Conservation (phyloP, 805 yeast species). For the Lipomyces sp. region DNA sequence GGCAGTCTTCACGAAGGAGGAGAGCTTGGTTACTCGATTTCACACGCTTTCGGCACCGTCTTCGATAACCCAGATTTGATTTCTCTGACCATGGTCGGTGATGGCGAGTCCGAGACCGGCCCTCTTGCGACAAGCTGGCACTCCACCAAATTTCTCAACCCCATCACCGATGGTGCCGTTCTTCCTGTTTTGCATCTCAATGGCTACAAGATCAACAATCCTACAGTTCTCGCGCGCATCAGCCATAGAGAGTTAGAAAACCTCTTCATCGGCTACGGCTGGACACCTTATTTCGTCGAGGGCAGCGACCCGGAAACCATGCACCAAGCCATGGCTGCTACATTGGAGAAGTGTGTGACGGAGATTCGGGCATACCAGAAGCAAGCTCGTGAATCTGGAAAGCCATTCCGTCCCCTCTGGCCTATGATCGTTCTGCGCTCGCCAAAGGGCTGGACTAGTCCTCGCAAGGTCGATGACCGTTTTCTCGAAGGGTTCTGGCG, state of each 20-base stretch:
- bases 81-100: constrained; percentile 14
- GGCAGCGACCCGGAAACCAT: constrained; percentile 14
- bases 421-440: constrained; percentile 15
- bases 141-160: constrained; percentile 12
- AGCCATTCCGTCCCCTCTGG: constrained; percentile 14
- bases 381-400: constrained; percentile 9
- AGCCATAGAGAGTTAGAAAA: constrained; percentile 11
- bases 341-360: constrained; percentile 12
- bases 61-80: constrained; percentile 12
- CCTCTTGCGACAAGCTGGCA: constrained; percentile 15
- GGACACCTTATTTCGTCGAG: constrained; percentile 16
- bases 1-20: constrained; percentile 16
- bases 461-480: constrained; percentile 15
- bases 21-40: constrained; percentile 15
- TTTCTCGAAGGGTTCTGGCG: constrained; percentile 16
- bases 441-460: constrained; percentile 18
- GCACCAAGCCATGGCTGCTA: constrained; percentile 16
- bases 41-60: constrained; percentile 14
- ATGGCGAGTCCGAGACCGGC: constrained; percentile 18
- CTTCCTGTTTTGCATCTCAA: constrained; percentile 14
- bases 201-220: constrained; percentile 15
- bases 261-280: constrained; percentile 13
- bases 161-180: constrained; percentile 16
- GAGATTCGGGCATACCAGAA: constrained; percentile 14
- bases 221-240: constrained; percentile 10